Evolutionary conservation across 345 rosid genomes (phyloP).

Genomic region (Litchi chinensis): DNA sequence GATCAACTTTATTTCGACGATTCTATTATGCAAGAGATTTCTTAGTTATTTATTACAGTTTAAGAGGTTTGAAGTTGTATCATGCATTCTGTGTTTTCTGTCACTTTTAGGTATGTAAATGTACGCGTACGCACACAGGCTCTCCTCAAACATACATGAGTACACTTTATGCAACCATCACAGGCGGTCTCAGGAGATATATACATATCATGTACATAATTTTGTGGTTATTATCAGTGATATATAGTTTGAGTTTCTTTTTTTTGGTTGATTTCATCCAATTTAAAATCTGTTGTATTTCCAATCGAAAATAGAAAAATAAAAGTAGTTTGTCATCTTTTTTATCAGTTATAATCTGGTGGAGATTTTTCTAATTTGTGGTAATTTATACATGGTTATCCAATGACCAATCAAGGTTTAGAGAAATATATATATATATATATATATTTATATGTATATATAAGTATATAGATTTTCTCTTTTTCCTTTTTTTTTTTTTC

Average conservation of each 20-base stretch:
- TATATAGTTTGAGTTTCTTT: neutral
- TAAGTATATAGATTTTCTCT: too few species aligned
- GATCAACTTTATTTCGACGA: conserved; percentile 45
- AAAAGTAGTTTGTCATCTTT: neutral
- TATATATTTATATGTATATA: too few species aligned
- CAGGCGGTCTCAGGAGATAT: neutral
- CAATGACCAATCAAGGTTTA: too few species aligned
- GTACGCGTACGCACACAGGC: neutral
- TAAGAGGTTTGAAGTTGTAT: conserved; percentile 2
- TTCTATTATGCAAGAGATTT: conserved; percentile 41
- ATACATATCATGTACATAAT: conserved; percentile 5
- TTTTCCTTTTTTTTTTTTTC: too few species aligned
- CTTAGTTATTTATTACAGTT: conserved; percentile 16
- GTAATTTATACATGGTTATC: neutral
- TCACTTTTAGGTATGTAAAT: conserved; percentile 9
- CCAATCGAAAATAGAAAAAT: neutral
- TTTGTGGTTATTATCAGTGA: neutral
- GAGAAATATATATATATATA: too few species aligned
- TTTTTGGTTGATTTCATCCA: neutral
- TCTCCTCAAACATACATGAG: neutral
- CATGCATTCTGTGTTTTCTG: neutral
- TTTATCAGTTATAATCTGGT: neutral
- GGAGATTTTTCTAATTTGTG: neutral
- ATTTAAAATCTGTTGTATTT: neutral
- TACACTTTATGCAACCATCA: neutral